Evolutionary conservation across 148 eudicot genomes (phyloP), one percentile per base, ranked within the genome.

Genomic region (Euryodendron excelsum): DNA sequence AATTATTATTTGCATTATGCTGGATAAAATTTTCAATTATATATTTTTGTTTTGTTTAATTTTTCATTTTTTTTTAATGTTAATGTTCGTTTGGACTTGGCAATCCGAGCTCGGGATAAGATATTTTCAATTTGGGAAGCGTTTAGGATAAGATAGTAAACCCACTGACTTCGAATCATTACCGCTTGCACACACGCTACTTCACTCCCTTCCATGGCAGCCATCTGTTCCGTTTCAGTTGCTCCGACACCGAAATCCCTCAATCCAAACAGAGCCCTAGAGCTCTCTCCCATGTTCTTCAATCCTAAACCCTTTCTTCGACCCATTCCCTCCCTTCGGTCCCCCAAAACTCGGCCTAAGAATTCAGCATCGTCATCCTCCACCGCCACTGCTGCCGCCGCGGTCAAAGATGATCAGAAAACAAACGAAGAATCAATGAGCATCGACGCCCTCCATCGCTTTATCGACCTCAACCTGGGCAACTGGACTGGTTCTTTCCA

Each of bases 401-500:
- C 33, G 23, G 53, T 1, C 59, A 63, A 48, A 69, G 85, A 69
- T 31, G 77, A 41, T 11, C 69, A 45, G 18, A 71, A 59, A 31
- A 9, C 39, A 2, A 83, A 50, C 50, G 88, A 89, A 14, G 88
- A 76, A 53, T 47, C 93, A 23, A 83, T 90, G 60, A 87, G 85
- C 74, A 74, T 93, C 55, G 92, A 91, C 39, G 86, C 80, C 60
- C 94, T 93, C 13, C 84, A 47, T 45, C 81, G 89, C 23, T 93
- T 93, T 84, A 84, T 93, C 50, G 71, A 88, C 50, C 87, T 91
- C 74, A 93, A 88, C 71, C 79, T 90, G 28, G 98, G 98, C 30
- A 78, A 61, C 63, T 93, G 98, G 98, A 63, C 77, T 13, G 98
- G 96, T 76, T 87, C 96, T 75, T 90, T 91, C 80, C 78, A 91